Evolutionary conservation across 2,329 filamentous ascomycete species (phyloP).

Genomic region (Dothistroma pini): DNA sequence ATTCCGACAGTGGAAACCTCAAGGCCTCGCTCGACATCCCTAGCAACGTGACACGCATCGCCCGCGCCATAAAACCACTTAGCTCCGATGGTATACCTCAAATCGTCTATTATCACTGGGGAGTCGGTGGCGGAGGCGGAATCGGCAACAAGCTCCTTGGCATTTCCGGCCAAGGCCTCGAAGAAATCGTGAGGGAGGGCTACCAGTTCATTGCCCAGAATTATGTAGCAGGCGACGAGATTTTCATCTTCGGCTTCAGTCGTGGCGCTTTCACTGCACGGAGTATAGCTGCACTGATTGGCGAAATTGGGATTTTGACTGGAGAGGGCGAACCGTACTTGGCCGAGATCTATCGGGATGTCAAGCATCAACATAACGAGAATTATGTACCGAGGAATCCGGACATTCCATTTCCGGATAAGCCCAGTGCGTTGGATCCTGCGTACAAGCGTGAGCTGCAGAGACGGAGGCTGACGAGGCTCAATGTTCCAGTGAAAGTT

Average conservation of each 20-base stretch:
- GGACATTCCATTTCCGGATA: slow-evolving; percentile 46
- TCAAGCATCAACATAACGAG: slow-evolving; percentile 42
- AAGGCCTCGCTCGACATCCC: slow-evolving; percentile 44
- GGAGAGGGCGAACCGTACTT: slow-evolving; percentile 45
- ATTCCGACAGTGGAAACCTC: slow-evolving; percentile 46
- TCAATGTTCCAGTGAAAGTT: slow-evolving; percentile 39
- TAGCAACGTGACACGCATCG: slow-evolving; percentile 50
- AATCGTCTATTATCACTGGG: slow-evolving; percentile 50
- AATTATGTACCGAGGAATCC: slow-evolving; percentile 45
- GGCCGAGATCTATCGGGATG: slow-evolving; percentile 46
- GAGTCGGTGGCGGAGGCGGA: slow-evolving; percentile 45
- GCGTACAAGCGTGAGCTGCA: slow-evolving; percentile 42
- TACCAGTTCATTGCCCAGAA: slow-evolving; percentile 54
- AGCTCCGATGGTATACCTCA: slow-evolving; percentile 49
- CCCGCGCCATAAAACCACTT: slow-evolving; percentile 47
- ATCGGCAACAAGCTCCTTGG: slow-evolving; percentile 40
- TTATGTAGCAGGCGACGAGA: slow-evolving; percentile 50
- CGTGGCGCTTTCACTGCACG: slow-evolving; percentile 47
- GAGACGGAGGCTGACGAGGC: slow-evolving; percentile 32
- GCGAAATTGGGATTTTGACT: slow-evolving; percentile 47
- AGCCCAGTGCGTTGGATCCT: slow-evolving; percentile 43
- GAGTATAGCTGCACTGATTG: slow-evolving; percentile 45
- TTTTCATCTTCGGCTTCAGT: slow-evolving; percentile 49
- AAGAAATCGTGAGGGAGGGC: slow-evolving; percentile 47
- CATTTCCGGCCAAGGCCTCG: slow-evolving; percentile 36